Conservation (phyloP, 2,329 filamentous ascomycete species). For the Nannizziopsis barbatae region DNA sequence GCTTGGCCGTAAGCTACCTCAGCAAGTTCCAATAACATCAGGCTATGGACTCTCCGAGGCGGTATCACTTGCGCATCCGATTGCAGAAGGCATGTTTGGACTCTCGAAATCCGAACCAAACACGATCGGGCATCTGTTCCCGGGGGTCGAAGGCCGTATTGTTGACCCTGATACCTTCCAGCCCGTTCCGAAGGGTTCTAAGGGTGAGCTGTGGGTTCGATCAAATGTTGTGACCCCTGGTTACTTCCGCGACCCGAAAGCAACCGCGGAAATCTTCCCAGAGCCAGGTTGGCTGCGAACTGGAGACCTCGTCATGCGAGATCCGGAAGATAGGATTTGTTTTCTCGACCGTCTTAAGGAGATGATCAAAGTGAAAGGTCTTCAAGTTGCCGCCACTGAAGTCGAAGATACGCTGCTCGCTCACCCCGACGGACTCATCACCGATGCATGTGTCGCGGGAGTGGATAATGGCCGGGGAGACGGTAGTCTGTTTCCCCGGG, state of each 20-base stretch:
- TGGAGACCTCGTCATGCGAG: conserved; percentile 26
- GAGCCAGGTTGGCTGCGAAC: conserved; percentile 37
- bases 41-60: conserved; percentile 13
- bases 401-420: conserved; percentile 52
- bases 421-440: conserved; percentile 30
- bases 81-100: conserved; percentile 13
- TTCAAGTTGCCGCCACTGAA: conserved; percentile 50
- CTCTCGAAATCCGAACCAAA: conserved; percentile 17
- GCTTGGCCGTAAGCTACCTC: conserved; percentile 11
- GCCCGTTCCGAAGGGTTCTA: conserved; percentile 28
- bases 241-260: conserved; percentile 34
- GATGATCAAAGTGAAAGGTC: conserved; percentile 56
- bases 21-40: conserved; percentile 7
- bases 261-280: conserved; percentile 31
- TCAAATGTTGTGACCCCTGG: conserved; percentile 37
- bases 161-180: conserved; percentile 29
- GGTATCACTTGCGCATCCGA: conserved; percentile 10
- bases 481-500: conserved; percentile 12
- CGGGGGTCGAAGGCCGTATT: conserved; percentile 33
- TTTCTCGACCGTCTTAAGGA: conserved; percentile 53
- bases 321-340: conserved; percentile 37
- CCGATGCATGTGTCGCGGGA: conserved; percentile 12
- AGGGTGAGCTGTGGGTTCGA: conserved; percentile 37
- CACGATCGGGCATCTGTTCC: conserved; percentile 29
- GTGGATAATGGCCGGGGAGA: conserved; percentile 14